Base-by-base conservation (phyloP, 164 flowering plant genomes). In the Piper betle region DNA sequence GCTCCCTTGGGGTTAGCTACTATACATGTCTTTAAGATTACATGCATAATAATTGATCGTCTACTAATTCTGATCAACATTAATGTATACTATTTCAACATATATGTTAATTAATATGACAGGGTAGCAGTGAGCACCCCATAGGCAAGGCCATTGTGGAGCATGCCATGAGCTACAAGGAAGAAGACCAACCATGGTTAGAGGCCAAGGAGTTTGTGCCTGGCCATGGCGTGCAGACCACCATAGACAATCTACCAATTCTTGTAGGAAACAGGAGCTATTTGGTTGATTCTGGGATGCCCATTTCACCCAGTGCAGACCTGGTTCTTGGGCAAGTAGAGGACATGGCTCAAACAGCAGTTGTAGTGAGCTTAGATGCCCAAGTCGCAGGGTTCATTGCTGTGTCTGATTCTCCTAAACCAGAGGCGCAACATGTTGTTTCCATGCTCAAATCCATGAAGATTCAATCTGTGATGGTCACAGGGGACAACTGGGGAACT, bases 61-160 rank as follows among this genome's bases (percentile, higher is more conserved):
- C 1, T 25, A 25, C 2, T 25, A 25, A 25, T 25, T 25, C 33
- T 25, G 33, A 25, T 25, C 33, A 25, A 25, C 1, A 25, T 25
- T 25, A 25, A 25, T 25, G 33, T 25, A 25, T 25, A 2, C 33
- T 2, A 25, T 25, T 25, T 25, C 33, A 25, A 25, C 33, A 2
- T 25, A 25, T 25, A 25, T 25, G 33, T 15, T 46, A 2, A 46
- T 46, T 10, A 48, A 10, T 12, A 39, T 54, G 54, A 59, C 75
- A 89, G 98, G 88, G 73, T 63, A 89, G 89, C 71, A 93, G 98
- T 69, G 97, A 89, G 74, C 98, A 93, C 62, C 97, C 98, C 38
- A 68, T 93, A 38, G 98, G 90, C 69, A 93, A 84, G 78, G 88
- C 98, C 66, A 81, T 89, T 1, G 81, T 81, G 43, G 78, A 83